A percentile compares a stretch with the other conserved stretches of the same genome.
Evolutionary conservation across 2,329 filamentous ascomycete genomes (phyloP).

Genomic region (Beauveria varroae): DNA sequence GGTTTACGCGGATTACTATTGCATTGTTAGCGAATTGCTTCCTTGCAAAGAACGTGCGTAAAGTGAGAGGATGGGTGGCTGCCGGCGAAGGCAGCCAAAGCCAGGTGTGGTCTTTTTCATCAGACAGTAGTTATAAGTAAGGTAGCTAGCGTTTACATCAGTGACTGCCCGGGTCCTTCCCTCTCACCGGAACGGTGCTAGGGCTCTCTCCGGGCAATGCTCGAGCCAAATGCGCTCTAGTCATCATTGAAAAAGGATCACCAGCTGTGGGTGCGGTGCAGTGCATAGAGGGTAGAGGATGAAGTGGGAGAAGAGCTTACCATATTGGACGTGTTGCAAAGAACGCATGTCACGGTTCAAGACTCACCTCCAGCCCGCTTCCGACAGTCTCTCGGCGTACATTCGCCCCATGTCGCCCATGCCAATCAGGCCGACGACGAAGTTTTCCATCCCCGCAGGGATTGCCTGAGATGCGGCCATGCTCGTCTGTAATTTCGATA

Average conservation of each 20-base stretch:
- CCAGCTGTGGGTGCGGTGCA: neutral
- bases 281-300: constrained; percentile 6
- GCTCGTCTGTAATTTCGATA: constrained; percentile 17
- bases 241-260: constrained; percentile 67
- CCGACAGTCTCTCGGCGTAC: constrained; percentile 84
- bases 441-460: constrained; percentile 52
- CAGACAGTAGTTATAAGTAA: constrained; percentile 73
- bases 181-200: constrained; percentile 70
- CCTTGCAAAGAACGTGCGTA: neutral
- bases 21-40: constrained; percentile 6
- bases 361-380: constrained; percentile 87
- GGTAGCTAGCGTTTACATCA: constrained; percentile 99
- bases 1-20: constrained; percentile 1
- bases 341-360: constrained; percentile 10
- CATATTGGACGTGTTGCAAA: constrained; percentile 19
- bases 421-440: constrained; percentile 87
- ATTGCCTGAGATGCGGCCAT: constrained; percentile 22
- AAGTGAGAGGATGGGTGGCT: constrained; percentile 8
- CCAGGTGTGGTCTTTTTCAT: constrained; percentile 32
- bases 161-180: constrained; percentile 61
- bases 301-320: constrained; percentile 26
- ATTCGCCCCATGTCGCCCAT: constrained; percentile 99
- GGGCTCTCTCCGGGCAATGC: constrained; percentile 62
- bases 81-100: constrained; percentile 7
- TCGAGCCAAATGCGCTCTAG: constrained; percentile 99